Conservation (phyloP, 768 basidiomycete genomes). For the Leucogyrophana mollusca region DNA sequence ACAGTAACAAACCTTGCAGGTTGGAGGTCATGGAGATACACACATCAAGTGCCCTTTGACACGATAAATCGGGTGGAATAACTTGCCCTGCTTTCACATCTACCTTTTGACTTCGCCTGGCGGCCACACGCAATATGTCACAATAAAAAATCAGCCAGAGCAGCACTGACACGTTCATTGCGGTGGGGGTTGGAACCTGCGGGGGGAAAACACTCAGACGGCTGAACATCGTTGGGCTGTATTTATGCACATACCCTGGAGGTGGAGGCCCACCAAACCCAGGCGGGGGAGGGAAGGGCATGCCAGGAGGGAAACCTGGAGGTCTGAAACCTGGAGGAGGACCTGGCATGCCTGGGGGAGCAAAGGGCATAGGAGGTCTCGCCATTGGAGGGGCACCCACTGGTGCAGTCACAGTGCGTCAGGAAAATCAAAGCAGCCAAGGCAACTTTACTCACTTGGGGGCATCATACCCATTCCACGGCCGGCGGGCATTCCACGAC, state of each 20-base stretch:
- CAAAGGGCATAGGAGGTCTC: conserved; percentile 65
- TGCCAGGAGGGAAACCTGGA: conserved; percentile 79
- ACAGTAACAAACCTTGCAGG: conserved; percentile 26
- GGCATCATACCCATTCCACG: conserved; percentile 97
- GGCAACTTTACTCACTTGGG: conserved; percentile 52
- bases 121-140: conserved; percentile 6
- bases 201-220: background rate
- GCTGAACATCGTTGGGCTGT: background rate
- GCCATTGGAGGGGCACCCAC: conserved; percentile 61
- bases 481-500: conserved; percentile 93
- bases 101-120: conserved; percentile 13
- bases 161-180: conserved; percentile 29
- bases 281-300: conserved; percentile 78
- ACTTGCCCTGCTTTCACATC: conserved; percentile 24
- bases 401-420: conserved; percentile 21
- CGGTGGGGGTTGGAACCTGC: conserved; percentile 49
- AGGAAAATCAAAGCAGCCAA: too few species aligned
- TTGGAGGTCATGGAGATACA: conserved; percentile 22
- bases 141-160: conserved; percentile 5
- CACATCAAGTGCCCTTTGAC: conserved; percentile 14
- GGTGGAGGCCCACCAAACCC: conserved; percentile 82
- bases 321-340: conserved; percentile 85
- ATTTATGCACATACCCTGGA: conserved; percentile 57
- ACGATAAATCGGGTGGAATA: conserved; percentile 19
- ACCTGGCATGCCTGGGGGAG: conserved; percentile 78